phyloP scores from a whole-genome alignment of 768 basidiomycete species.

The Gymnopilus junonius region DNA sequence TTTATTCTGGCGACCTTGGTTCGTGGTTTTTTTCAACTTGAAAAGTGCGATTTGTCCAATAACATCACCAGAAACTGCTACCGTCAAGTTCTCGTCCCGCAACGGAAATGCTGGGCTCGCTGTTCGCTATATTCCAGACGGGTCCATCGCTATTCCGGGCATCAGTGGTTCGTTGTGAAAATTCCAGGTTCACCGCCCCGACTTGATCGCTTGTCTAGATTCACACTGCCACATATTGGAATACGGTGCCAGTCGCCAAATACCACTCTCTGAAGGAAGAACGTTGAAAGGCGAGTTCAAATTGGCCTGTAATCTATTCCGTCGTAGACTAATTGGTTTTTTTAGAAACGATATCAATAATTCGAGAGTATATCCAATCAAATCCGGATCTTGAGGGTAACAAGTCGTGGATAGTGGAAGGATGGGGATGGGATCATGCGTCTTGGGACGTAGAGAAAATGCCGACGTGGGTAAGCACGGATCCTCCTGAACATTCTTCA shows the following conservation, averaged over 20 bases:
- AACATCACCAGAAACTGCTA: conserved; percentile 36
- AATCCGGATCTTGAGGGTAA: conserved; percentile 59
- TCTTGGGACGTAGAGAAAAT: conserved; percentile 46
- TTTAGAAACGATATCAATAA: conserved; percentile 63
- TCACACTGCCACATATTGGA: conserved; percentile 81
- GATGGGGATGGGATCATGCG: conserved; percentile 94
- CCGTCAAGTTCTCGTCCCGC: conserved; percentile 29
- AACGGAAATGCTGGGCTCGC: conserved; percentile 1
- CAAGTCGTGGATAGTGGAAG: conserved; percentile 65
- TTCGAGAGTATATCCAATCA: conserved; percentile 63
- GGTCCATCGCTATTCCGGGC: conserved; percentile 72
- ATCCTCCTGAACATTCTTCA: conserved; percentile 26
- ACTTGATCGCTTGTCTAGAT: conserved; percentile 42
- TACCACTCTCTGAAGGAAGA: conserved; percentile 65
- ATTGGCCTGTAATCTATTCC: not conserved
- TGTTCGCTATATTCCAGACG: conserved; percentile 55
- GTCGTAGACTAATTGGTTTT: not conserved
- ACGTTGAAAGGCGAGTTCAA: conserved; percentile 58
- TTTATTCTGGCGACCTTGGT: conserved; percentile 61
- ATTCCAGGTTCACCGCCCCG: not conserved
- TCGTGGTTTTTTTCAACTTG: conserved; percentile 22
- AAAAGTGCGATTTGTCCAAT: conserved; percentile 29
- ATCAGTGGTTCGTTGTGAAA: conserved; percentile 54
- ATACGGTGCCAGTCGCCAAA: conserved; percentile 69
- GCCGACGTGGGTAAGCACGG: conserved; percentile 49